Evolutionary conservation across 768 basidiomycete species (phyloP), one percentile per base, ranked within the genome.

Genomic region (Pleurotus eryngii): DNA sequence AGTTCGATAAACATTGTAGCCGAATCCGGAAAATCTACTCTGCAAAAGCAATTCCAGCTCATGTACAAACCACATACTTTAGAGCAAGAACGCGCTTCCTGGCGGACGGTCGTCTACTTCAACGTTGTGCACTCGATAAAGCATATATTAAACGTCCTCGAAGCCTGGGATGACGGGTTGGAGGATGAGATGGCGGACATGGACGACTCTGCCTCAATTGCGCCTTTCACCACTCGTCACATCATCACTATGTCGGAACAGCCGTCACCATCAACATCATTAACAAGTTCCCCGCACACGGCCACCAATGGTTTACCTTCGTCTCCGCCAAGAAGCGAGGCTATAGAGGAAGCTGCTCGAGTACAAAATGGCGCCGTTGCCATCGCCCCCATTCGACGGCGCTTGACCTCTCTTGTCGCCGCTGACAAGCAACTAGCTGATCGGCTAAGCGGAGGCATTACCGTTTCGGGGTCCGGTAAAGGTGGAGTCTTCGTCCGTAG

Each of bases 31-130:
- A 89, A 90, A 67, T 85, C 85, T 30, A 89, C 87, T 3, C 78
- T 90, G 47, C 86, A 87, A 70, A 89, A 89, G 67, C 88, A 88
- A 65, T 89, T 87, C 63, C 88, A 90, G 68, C 81, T 91, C 63
- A 88, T 90, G 83, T 90, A 90, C 70, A 84, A 81, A 58, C 90
- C 87, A 7, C 80, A 78, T 59, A 83, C 85, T 42, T 72, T 89
- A 42, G 86, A 89, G 58, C 77, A 78, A 58, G 87, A 90, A 64
- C 84, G 87, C 17, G 70, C 78, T 49, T 87, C 86, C 46, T 90
- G 88, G 88, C 80, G 84, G 57, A 85, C 83, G 11, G 81, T 90
- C 62, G 82, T 90, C 50, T 90, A 86, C 67, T 87, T 89, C 72
- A 90, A 90, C 70, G 80, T 89, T 63, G 80, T 90, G 50, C 82